Percentiles rank a stretch among this genome's conserved stretches.
These are phyloP conservation scores for Scedosporium apiospermum DNA, from an alignment of 2,329 filamentous ascomycete genomes.

Conservation along the genomic window DNA sequence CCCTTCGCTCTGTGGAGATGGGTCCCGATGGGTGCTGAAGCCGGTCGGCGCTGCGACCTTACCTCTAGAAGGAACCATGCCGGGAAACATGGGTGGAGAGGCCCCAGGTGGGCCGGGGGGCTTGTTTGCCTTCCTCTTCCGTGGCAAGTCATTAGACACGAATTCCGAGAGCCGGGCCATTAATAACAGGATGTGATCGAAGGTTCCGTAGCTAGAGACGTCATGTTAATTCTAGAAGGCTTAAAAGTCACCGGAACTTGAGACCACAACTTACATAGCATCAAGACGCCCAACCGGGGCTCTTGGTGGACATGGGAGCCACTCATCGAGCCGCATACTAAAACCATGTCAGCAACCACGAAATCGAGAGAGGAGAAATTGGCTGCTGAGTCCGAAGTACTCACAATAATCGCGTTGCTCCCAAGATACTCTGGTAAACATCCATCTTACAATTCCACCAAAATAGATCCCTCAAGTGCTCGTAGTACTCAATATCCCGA, in stretches of 20 bases:
- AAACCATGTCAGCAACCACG: slow-evolving; percentile 10
- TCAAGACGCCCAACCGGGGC: slow-evolving; percentile 68
- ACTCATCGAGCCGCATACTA: slow-evolving; percentile 70
- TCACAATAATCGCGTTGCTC: slow-evolving; percentile 77
- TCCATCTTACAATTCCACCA: slow-evolving; percentile 98
- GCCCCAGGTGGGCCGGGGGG: slow-evolving; percentile 19
- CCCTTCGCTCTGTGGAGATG: slow-evolving; percentile 31
- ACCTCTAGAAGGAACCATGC: slow-evolving; percentile 44
- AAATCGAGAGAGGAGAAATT: slow-evolving; percentile 1
- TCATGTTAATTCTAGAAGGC: slow-evolving; percentile 14
- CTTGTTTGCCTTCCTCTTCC: slow-evolving; percentile 59
- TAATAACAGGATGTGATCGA: slow-evolving; percentile 77
- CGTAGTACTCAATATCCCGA: slow-evolving; percentile 68
- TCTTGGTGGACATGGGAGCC: slow-evolving; percentile 82
- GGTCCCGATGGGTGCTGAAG: slow-evolving; percentile 39
- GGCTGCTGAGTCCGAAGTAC: slow-evolving; percentile 24
- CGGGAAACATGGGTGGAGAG: slow-evolving; percentile 39
- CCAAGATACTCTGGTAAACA: slow-evolving; percentile 80
- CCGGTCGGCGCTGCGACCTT: slow-evolving; percentile 42
- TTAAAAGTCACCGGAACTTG: not conserved
- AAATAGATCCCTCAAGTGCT: slow-evolving; percentile 75
- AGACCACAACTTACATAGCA: slow-evolving; percentile 46
- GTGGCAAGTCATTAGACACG: slow-evolving; percentile 61
- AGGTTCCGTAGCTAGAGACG: slow-evolving; percentile 63
- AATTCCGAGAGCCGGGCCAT: slow-evolving; percentile 75